A percentile compares a stretch with the other conserved stretches of the same genome.
Conservation (phyloP, 108 stramenopile species). For the Schizochytrium sp. region DNA sequence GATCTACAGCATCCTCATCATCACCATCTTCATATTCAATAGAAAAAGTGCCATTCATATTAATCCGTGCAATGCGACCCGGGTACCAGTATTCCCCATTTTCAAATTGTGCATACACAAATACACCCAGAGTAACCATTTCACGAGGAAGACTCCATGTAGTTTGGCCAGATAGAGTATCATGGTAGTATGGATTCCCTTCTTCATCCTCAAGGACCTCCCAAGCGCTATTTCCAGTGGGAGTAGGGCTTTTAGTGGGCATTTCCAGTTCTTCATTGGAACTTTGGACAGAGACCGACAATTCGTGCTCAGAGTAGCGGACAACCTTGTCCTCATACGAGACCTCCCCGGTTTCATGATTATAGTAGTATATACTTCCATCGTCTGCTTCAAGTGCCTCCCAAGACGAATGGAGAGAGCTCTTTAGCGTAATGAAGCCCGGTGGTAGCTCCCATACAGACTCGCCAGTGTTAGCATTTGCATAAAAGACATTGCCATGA, state of each 20-base stretch:
- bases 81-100: conserved; percentile 34
- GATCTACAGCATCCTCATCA: conserved; percentile 33
- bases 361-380: conserved; percentile 32
- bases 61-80: background rate
- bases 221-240: background rate
- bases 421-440: conserved; percentile 5
- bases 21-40: conserved; percentile 31
- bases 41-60: background rate
- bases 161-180: background rate
- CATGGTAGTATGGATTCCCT: background rate
- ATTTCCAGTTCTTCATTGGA: too few relatives aligned
- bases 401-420: background rate
- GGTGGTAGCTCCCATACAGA: conserved; percentile 53
- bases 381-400: background rate
- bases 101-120: background rate
- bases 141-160: background rate
- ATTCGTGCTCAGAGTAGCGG: background rate
- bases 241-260: too few relatives aligned
- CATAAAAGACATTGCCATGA: conserved; percentile 22
- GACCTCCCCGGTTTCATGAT: conserved; percentile 38
- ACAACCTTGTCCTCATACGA: conserved; percentile 6
- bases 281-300: too few relatives aligned
- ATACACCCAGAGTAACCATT: background rate
- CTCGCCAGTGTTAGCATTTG: conserved; percentile 15
- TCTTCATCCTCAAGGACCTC: conserved; percentile 42